Base-by-base conservation (phyloP, 2,329 filamentous ascomycete species). In the Penicillium sp. region DNA sequence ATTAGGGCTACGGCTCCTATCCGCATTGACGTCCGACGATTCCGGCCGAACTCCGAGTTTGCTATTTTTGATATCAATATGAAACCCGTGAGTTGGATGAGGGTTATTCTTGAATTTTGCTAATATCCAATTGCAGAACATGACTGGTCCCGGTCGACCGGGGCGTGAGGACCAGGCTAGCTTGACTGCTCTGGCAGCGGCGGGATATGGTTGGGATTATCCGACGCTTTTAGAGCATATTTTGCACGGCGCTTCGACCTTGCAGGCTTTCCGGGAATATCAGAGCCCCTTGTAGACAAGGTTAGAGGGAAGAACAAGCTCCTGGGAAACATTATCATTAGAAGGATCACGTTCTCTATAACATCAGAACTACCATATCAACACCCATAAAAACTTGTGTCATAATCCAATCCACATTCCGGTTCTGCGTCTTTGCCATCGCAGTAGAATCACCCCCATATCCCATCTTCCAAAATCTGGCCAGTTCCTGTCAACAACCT, bases 41-140 rank as follows among this genome's bases (percentile, higher is more conserved):
- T 76, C 31, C 53, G 55, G 2, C 52, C 69, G 2, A 66, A 66
- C 0, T 69, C 66, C 0, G 65, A 66, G 1, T 82, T 82, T 67
- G 76, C 75, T 0, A 62, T 81, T 16, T 82, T 82, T 58, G 78
- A 82, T 63, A 70, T 82, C 11, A 81, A 81, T 51, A 79, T 82
- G 75, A 81, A 82, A 61, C 79, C 79, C 14, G 76, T 78, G 64
- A 68, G 75, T 71, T 10, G 22, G 39, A 27, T 78, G 64, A 68
- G 74, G 71, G 11, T 24, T 34, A 32, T 14, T 3, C 13, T 16
- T 11, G 29, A 32, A 31, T 34, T 0, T 27, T 38, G 16, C 40
- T 18, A 54, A 14, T 14, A 10, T 36, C n/a, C 13, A 42, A 38
- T 34, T 55, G 44, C 39, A 77, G 72, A 79, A 79, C 45, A 79